These are phyloP conservation scores for Geotrichum citri-aurantii DNA, from an alignment of 1,139 yeast species.

Conservation along the genomic window DNA sequence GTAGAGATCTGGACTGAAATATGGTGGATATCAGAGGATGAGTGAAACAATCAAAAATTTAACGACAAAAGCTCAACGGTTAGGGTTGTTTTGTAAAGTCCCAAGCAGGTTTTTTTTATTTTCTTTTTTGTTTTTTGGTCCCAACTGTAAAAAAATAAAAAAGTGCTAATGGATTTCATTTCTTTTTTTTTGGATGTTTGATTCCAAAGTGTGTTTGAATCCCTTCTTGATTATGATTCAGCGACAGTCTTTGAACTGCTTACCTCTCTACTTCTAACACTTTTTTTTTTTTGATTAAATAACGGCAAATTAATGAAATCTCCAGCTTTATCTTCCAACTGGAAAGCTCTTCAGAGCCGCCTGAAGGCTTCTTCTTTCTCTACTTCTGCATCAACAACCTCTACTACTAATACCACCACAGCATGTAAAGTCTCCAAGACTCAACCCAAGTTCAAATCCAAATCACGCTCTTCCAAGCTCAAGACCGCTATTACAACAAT, in stretches of 20 bases:
- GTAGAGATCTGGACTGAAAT: not conserved
- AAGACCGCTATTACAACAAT: not conserved
- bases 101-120: not conserved
- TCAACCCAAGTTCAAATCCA: not conserved
- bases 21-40: not conserved
- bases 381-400: not conserved
- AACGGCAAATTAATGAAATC: not conserved
- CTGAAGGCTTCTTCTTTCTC: constrained; percentile 8
- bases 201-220: too few relatives aligned
- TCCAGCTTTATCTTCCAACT: constrained; percentile 22
- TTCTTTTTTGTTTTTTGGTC: not conserved
- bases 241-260: not conserved
- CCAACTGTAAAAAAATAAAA: too few relatives aligned
- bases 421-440: not conserved
- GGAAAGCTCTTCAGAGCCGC: constrained; percentile 23
- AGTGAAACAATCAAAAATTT: not conserved
- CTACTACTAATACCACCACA: not conserved
- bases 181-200: not conserved
- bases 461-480: not conserved
- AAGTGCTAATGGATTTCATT: too few relatives aligned
- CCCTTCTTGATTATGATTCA: not conserved
- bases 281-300: not conserved
- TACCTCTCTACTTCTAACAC: not conserved
- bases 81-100: not conserved
- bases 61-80: not conserved